phyloP scores from a whole-genome alignment of 306 rosid species.

The Citrullus mucosospermus region DNA sequence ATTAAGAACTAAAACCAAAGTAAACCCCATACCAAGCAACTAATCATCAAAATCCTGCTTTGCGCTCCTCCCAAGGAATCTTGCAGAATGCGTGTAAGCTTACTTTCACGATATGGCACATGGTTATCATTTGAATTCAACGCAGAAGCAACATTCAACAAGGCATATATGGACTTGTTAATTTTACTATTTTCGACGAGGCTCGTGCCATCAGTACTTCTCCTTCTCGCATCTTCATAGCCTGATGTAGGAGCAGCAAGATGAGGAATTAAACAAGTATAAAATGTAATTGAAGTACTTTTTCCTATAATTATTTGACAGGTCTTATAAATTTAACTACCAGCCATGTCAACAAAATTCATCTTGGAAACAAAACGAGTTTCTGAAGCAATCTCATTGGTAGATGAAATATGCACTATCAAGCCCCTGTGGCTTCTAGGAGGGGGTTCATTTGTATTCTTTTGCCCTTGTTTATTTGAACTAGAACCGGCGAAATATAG shows the following conservation, averaged over 20 bases:
- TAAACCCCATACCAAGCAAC: slow-evolving; percentile 54
- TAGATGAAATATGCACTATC: slow-evolving; percentile 39
- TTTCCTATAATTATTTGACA: background rate
- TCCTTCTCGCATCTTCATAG: slow-evolving; percentile 67
- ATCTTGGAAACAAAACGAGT: slow-evolving; percentile 36
- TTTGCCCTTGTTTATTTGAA: slow-evolving; percentile 33
- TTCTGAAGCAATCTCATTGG: slow-evolving; percentile 9
- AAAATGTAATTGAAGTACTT: background rate
- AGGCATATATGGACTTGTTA: slow-evolving; percentile 59
- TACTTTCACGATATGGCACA: slow-evolving; percentile 84
- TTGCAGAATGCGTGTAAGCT: slow-evolving; percentile 72
- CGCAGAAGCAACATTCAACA: slow-evolving; percentile 53
- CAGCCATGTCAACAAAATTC: slow-evolving; percentile 84
- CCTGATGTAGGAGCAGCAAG: slow-evolving; percentile 29
- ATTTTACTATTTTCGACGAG: slow-evolving; percentile 45
- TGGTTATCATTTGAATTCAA: slow-evolving; percentile 42
- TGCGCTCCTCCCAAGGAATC: slow-evolving; percentile 52
- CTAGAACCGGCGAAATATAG: slow-evolving; percentile 29
- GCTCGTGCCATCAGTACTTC: slow-evolving; percentile 23
- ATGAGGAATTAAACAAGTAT: background rate
- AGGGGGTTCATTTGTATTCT: slow-evolving; percentile 32
- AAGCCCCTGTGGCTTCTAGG: slow-evolving; percentile 60
- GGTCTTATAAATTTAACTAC: slow-evolving; percentile 21
- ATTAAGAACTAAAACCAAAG: background rate
- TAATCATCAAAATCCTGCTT: slow-evolving; percentile 46